These are phyloP conservation scores for Exophiala spinifera DNA, from an alignment of 2,329 filamentous ascomycete genomes.

Conservation along the genomic window DNA sequence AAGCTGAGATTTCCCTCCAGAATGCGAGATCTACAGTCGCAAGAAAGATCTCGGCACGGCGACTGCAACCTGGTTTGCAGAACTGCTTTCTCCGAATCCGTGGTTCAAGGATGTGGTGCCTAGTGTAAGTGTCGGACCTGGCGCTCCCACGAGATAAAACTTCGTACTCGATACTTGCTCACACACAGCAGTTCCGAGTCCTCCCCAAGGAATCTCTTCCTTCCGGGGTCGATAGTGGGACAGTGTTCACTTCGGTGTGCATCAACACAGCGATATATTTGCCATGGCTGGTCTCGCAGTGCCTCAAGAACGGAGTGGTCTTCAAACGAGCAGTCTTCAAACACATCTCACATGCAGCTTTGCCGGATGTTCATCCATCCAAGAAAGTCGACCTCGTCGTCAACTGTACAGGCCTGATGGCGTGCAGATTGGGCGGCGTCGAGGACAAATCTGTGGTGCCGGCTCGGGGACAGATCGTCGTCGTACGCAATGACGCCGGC, in stretches of 20 bases:
- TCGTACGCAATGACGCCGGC: conserved; percentile 70
- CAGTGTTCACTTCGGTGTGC: conserved; percentile 77
- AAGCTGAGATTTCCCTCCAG: no score
- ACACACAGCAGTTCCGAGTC: conserved; percentile 54
- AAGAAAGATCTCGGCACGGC: conserved; percentile 59
- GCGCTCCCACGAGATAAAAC: neutral
- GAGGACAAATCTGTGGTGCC: conserved; percentile 70
- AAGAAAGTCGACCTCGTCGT: conserved; percentile 67
- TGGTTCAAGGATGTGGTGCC: conserved; percentile 73
- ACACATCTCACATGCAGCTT: conserved; percentile 71
- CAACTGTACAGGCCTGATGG: conserved; percentile 80
- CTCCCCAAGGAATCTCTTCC: conserved; percentile 58
- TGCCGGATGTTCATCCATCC: conserved; percentile 57
- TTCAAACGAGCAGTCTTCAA: conserved; percentile 61
- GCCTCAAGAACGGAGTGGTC: conserved; percentile 67
- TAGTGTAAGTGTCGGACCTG: conserved; percentile 50
- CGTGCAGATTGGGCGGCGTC: conserved; percentile 75
- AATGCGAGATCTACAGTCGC: conserved; percentile 56
- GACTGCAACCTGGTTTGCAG: conserved; percentile 61
- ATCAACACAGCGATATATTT: conserved; percentile 89
- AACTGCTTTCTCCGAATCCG: conserved; percentile 63
- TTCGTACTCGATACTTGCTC: no score
- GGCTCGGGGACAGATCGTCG: conserved; percentile 75
- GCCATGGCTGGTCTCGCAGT: conserved; percentile 78
- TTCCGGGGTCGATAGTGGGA: conserved; percentile 67